Conservation (phyloP, 2,329 filamentous ascomycete genomes). For the Aspergillus versicolor region DNA sequence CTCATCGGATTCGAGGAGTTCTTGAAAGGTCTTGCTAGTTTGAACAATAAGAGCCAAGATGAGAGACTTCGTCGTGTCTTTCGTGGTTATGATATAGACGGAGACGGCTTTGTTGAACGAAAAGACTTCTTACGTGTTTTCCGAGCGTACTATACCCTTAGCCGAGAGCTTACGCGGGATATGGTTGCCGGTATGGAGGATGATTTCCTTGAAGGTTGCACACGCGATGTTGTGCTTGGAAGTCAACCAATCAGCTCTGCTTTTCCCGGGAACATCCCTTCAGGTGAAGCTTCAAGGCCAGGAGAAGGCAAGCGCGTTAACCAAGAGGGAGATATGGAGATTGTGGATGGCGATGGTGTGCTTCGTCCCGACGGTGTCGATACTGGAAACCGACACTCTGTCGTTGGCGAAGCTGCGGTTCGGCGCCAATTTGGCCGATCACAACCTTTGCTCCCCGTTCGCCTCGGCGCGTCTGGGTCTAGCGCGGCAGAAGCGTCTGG, state of each 20-base stretch:
- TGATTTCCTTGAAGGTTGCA: slow-evolving; percentile 71
- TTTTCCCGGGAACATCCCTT: slow-evolving; percentile 67
- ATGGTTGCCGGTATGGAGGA: slow-evolving; percentile 76
- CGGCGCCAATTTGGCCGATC: slow-evolving; percentile 35
- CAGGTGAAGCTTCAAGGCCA: slow-evolving; percentile 59
- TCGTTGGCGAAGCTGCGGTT: slow-evolving; percentile 53
- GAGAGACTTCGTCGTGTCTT: slow-evolving; percentile 75
- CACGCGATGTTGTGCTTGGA: slow-evolving; percentile 72
- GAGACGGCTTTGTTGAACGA: slow-evolving; percentile 79
- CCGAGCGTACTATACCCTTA: slow-evolving; percentile 85
- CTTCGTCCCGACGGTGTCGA: slow-evolving; percentile 62
- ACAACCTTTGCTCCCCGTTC: slow-evolving; percentile 34
- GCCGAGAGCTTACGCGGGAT: slow-evolving; percentile 84
- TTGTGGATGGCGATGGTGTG: slow-evolving; percentile 61
- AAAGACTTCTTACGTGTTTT: slow-evolving; percentile 91
- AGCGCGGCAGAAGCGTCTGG: slow-evolving; percentile 12
- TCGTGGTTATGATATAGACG: slow-evolving; percentile 85
- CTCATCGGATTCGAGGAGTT: slow-evolving; percentile 93
- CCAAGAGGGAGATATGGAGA: slow-evolving; percentile 62
- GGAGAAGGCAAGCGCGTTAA: slow-evolving; percentile 68
- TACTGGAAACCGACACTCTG: slow-evolving; percentile 59
- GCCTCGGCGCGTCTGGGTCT: slow-evolving; percentile 19
- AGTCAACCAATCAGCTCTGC: slow-evolving; percentile 78
- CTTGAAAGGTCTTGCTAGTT: slow-evolving; percentile 71
- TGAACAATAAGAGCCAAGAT: slow-evolving; percentile 58